Evolutionary conservation across 768 basidiomycete genomes (phyloP).

Genomic region (Dentipellis sp.): DNA sequence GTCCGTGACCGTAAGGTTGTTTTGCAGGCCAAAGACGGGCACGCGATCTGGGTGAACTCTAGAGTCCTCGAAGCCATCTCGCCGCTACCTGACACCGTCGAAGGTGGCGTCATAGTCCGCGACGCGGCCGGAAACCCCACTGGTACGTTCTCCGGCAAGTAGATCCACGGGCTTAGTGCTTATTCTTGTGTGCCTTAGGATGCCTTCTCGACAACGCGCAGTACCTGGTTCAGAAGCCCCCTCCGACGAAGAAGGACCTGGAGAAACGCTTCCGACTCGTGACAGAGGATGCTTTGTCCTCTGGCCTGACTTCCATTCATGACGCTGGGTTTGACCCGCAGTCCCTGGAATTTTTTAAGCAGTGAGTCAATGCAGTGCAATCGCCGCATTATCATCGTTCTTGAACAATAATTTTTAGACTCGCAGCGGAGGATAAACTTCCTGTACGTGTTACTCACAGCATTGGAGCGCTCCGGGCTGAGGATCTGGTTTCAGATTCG

Average conservation of each 20-base stretch:
- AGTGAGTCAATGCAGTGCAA: conserved; percentile 28
- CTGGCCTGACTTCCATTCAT: conserved; percentile 78
- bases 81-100: conserved; percentile 58
- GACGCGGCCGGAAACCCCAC: conserved; percentile 60
- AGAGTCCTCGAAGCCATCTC: conserved; percentile 46
- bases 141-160: conserved; percentile 29
- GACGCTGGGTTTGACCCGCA: conserved; percentile 69
- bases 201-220: conserved; percentile 85
- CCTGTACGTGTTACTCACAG: conserved; percentile 34
- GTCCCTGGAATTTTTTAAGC: conserved; percentile 67
- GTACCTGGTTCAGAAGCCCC: conserved; percentile 54
- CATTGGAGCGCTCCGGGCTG: no score
- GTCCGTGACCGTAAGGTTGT: conserved; percentile 63
- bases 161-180: no score
- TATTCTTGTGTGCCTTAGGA: conserved; percentile 30
- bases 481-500: conserved; percentile 41
- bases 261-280: conserved; percentile 50
- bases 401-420: conserved; percentile 30
- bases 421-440: conserved; percentile 47
- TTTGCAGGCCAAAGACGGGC: conserved; percentile 80
- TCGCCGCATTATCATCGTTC: neutral
- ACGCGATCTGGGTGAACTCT: conserved; percentile 80
- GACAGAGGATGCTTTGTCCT: conserved; percentile 55
- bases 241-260: conserved; percentile 55
- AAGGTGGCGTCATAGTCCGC: conserved; percentile 75